Percentiles rank a stretch among this genome's conserved stretches.
Conservation (phyloP, 768 basidiomycete species). For the Candolleomyces efflorescens region DNA sequence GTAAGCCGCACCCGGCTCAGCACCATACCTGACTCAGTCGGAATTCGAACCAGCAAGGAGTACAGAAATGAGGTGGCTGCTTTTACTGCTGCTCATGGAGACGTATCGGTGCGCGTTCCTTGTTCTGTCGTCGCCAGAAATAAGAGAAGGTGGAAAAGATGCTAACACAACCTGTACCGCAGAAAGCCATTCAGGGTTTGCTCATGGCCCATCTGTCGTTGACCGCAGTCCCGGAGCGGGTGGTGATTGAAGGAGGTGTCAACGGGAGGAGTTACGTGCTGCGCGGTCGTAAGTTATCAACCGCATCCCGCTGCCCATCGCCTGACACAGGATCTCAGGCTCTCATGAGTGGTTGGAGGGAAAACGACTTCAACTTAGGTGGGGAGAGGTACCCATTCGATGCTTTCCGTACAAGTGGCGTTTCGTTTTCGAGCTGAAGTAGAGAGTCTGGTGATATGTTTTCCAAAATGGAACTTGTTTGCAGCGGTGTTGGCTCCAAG, state of each 20-base stretch:
- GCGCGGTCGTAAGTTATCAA: neutral
- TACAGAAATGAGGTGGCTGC: constrained; percentile 18
- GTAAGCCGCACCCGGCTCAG: too few relatives aligned
- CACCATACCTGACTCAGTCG: neutral
- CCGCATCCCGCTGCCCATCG: neutral
- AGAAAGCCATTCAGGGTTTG: constrained; percentile 31
- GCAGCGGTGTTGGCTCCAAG: too few relatives aligned
- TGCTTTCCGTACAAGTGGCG: constrained; percentile 6
- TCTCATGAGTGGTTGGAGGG: constrained; percentile 3
- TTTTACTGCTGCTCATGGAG: constrained; percentile 27
- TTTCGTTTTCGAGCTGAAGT: constrained; percentile 5
- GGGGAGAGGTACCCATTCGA: constrained; percentile 3
- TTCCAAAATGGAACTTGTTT: too few relatives aligned
- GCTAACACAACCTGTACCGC: neutral
- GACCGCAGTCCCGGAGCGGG: constrained; percentile 20
- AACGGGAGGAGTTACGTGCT: neutral
- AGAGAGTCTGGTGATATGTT: neutral
- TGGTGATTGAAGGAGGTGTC: constrained; percentile 29
- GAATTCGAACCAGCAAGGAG: constrained; percentile 9
- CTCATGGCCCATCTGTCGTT: constrained; percentile 27
- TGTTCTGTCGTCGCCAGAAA: neutral
- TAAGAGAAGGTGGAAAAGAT: too few relatives aligned
- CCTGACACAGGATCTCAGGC: neutral
- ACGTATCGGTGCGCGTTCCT: constrained; percentile 29
- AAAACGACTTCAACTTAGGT: neutral